These are phyloP conservation scores for Santalum album DNA, from an alignment of 164 flowering plant species.

Conservation along the genomic window DNA sequence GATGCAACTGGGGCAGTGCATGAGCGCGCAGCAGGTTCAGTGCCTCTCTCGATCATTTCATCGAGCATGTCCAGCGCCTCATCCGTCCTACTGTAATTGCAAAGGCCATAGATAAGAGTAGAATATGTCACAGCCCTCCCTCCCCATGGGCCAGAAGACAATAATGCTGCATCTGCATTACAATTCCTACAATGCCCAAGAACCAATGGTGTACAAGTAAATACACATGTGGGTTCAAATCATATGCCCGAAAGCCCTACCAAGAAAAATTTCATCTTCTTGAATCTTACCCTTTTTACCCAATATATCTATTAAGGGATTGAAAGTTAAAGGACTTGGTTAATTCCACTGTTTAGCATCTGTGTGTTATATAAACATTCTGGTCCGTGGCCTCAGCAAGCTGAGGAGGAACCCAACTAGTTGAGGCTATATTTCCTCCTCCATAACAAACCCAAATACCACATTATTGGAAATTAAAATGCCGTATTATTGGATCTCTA, in stretches of 20 bases:
- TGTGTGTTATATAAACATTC: too few species aligned
- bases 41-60: slow-evolving; percentile 53
- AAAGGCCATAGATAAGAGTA: slow-evolving; percentile 61
- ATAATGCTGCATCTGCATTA: slow-evolving; percentile 46
- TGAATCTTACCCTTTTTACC: slow-evolving; percentile 61
- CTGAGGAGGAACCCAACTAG: too few species aligned
- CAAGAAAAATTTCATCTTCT: slow-evolving; percentile 49
- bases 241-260: slow-evolving; percentile 36
- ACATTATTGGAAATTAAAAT: too few species aligned
- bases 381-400: too few species aligned
- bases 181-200: slow-evolving; percentile 64
- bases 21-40: slow-evolving; percentile 61
- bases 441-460: too few species aligned
- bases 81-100: slow-evolving; percentile 48
- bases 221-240: slow-evolving; percentile 50
- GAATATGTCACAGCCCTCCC: slow-evolving; percentile 60
- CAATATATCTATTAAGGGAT: slow-evolving; percentile 60
- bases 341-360: too few species aligned
- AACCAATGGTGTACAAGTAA: slow-evolving; percentile 67
- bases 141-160: slow-evolving; percentile 47
- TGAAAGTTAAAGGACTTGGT: slow-evolving; percentile 57
- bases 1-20: slow-evolving; percentile 55
- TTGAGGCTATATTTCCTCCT: too few species aligned
- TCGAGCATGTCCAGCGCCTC: slow-evolving; percentile 58
- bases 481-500: too few species aligned